Percentiles rank a stretch among this genome's conserved stretches.
phyloP scores from a whole-genome alignment of 163 green algal genomes.

The Volvox carteri region DNA sequence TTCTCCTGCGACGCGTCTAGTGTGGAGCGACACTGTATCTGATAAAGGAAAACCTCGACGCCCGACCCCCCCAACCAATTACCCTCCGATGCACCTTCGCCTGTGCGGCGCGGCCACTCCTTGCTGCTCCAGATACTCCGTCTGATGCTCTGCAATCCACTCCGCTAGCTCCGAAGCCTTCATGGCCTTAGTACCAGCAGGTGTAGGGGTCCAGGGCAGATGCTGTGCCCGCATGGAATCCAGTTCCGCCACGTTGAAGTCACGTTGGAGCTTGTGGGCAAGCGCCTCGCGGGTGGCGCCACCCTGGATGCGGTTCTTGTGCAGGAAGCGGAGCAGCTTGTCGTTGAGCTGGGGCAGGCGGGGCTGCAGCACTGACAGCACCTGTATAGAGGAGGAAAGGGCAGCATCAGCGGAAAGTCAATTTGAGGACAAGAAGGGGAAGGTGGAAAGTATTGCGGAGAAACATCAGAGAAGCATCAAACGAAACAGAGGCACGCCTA shows the following conservation, averaged over 20 bases:
- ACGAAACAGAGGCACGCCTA: no score
- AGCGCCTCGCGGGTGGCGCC: not conserved
- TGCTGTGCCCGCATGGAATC: constrained; percentile 35
- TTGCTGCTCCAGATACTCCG: constrained; percentile 55
- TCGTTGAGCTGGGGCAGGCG: constrained; percentile 33
- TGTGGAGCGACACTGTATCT: no score
- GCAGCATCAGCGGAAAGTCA: no score
- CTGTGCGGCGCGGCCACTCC: not conserved
- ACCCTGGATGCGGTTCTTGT: constrained; percentile 10
- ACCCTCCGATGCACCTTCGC: no score
- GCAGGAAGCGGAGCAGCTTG: constrained; percentile 55
- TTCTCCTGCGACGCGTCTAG: no score
- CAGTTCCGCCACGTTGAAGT: constrained; percentile 50
- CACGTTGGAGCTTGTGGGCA: constrained; percentile 26
- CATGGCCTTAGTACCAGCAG: constrained; percentile 32
- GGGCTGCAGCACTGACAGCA: constrained; percentile 33
- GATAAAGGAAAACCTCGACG: no score
- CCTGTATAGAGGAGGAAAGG: not conserved
- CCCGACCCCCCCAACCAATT: no score
- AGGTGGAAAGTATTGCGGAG: no score
- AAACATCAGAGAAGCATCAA: no score
- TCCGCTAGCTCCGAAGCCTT: constrained; percentile 42
- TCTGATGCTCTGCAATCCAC: constrained; percentile 34
- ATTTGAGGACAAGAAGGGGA: no score
- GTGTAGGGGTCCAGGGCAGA: constrained; percentile 37